Base-by-base conservation (phyloP, 2,329 filamentous ascomycete genomes). In the Botryotinia convoluta region DNA sequence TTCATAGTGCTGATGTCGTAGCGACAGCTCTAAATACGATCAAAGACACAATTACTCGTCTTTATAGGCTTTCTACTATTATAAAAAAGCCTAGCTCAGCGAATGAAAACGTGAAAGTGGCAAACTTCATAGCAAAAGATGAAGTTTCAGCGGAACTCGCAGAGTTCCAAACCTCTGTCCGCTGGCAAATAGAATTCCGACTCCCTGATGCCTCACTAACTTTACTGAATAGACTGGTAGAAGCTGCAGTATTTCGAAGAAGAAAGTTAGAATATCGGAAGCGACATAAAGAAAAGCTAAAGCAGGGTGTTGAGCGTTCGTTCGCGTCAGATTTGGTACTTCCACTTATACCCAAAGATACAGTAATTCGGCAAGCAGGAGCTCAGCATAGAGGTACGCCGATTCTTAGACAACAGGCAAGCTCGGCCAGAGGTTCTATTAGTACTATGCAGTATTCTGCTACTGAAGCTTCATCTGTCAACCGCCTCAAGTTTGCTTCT, bases 381-480 rank as follows among this genome's bases (percentile, higher is more conserved):
- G 26, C 35, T 20, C 45, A 54, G 32, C 37, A 32, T 61, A 35
- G 8, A 61, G 20, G 22, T 29, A 10, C 42, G 2, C 2, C 51
- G 18, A 32, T 37, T n/a, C 4, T 29, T 10, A 70, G 54, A 44
- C 39, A 26, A 45, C 22, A 45, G 45, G 14, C 29, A 32, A 22
- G 22, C 3, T 62, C 54, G 3, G 29, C 42, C 22, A 62, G 54
- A 35, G 39, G 14, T n/a, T 70, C 54, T 35, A 9, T 62, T 10
- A 70, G 44, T 70, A 61, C 68, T 7, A 35, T 62, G 9, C 29
- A 70, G 42, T 70, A 70, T 61, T 61, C 67, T 69, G 67, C 67
- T 44, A 69, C 67, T 9, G 67, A 69, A 59, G 67, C 67, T 26
- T 69, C 67, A 26, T 69, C 48, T 18, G 54, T 69, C 12, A 69